Conservation (phyloP, 148 eudicot genomes). For the Rhododendron molle region DNA sequence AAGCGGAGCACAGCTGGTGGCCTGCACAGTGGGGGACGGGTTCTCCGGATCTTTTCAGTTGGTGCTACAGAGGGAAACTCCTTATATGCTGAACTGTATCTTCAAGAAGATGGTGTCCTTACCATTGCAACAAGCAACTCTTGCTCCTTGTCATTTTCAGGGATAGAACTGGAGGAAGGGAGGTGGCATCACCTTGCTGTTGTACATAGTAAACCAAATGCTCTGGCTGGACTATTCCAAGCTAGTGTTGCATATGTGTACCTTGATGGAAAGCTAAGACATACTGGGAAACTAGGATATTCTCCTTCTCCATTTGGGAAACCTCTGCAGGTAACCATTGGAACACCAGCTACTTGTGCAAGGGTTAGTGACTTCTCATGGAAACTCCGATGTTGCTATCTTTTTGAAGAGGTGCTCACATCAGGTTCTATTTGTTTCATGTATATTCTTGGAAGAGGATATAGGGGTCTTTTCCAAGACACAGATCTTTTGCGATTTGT, state of each 20-base stretch:
- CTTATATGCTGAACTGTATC: conserved; percentile 84
- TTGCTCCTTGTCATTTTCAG: conserved; percentile 76
- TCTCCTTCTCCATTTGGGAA: conserved; percentile 98
- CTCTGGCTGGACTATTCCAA: conserved; percentile 98
- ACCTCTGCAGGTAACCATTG: conserved; percentile 87
- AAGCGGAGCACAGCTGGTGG: conserved; percentile 37
- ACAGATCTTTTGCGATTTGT: conserved; percentile 83
- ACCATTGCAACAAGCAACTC: conserved; percentile 94
- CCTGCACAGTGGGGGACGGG: conserved; percentile 41
- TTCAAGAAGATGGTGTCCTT: conserved; percentile 86
- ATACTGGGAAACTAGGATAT: conserved; percentile 93
- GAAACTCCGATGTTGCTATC: conserved; percentile 93
- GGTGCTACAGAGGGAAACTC: conserved; percentile 67
- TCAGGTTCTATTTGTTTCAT: conserved; percentile 90
- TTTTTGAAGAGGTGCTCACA: conserved; percentile 92
- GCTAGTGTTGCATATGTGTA: conserved; percentile 95
- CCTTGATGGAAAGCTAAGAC: conserved; percentile 85
- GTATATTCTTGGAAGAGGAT: conserved; percentile 99
- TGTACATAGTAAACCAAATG: conserved; percentile 99
- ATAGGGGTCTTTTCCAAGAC: conserved; percentile 97
- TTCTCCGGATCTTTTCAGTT: conserved; percentile 86
- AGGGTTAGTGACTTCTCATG: conserved; percentile 74
- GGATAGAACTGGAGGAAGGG: conserved; percentile 89
- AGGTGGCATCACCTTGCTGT: conserved; percentile 99
- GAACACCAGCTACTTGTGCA: conserved; percentile 73